Base-by-base conservation (phyloP, 805 yeast genomes). In the Pichia membranifaciens region DNA sequence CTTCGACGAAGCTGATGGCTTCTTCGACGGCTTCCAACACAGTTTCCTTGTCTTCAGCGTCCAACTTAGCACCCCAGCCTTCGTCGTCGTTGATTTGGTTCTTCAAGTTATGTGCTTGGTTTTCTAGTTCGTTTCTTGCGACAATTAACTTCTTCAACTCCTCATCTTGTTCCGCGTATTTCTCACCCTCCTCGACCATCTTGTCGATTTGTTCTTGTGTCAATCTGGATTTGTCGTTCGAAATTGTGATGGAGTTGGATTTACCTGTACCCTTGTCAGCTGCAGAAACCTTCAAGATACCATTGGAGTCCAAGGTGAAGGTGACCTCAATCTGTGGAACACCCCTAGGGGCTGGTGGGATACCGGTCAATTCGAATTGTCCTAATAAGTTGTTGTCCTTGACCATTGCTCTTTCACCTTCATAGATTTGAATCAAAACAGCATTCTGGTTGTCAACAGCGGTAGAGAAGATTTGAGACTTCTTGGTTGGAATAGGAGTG, bases 111-210 rank as follows among this genome's bases (percentile, higher is more conserved):
- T 84, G 87, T 52, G 95, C 91, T 65, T 87, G 89, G 69, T 88
- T 86, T 73, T 90, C 97, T 55, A 90, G 77, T 40, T 76, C 73
- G 72, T 88, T 90, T 75, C 88, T 87, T 53, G 95, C 81, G 73
- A 85, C 95, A 60, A 91, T 82, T 76, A 87, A 87, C 52, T 79
- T 79, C 65, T 90, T 85, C 51, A 87, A 76, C 59, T 78, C 82
- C 58, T 82, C 83, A 71, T 91, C 98, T 70, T 89, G 95, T 60
- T 86, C 88, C 56, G 95, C 96, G 62, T 73, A 91, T 73, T 86
- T 84, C 71, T 89, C 98, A 59, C 97, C 97, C 66, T 91, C 98
- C 64, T 82, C 93, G 54, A 91, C 96, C 96, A 91, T 91, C 73
- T 91, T 87, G 61, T 91, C 97, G 61, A 91, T 90, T 54, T 89